A percentile compares a stretch with the other conserved stretches of the same genome.
phyloP scores from a whole-genome alignment of 1,284 basidiomycete genomes.

The Wolfiporia cocos region DNA sequence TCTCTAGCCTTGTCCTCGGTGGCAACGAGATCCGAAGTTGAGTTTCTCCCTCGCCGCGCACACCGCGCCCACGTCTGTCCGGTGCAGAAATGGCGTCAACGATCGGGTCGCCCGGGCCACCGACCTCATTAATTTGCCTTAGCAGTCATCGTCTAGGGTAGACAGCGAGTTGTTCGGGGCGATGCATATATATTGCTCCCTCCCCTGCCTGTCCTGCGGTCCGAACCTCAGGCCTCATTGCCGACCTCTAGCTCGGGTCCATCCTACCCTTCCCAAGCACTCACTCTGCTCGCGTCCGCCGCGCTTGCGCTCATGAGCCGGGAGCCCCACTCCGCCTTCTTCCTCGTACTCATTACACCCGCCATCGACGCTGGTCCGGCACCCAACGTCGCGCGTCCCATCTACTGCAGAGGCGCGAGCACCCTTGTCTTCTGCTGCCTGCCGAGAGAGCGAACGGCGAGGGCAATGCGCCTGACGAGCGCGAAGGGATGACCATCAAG shows the following conservation, averaged over 20 bases:
- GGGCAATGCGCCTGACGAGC: slow-evolving; percentile 19
- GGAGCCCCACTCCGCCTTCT: slow-evolving; percentile 55
- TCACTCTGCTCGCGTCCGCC: slow-evolving; percentile 66
- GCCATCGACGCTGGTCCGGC: slow-evolving; percentile 65
- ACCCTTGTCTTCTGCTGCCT: slow-evolving; percentile 52
- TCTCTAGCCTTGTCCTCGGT: slow-evolving; percentile 74
- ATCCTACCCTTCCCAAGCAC: slow-evolving; percentile 60
- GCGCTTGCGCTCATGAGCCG: slow-evolving; percentile 63
- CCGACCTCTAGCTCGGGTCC: slow-evolving; percentile 66
- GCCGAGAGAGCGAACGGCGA: slow-evolving; percentile 15
- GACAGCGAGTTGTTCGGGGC: slow-evolving; percentile 70
- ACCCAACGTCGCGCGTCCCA: slow-evolving; percentile 63
- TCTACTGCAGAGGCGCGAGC: slow-evolving; percentile 36
- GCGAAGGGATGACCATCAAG: slow-evolving; percentile 44
- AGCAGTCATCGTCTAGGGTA: slow-evolving; percentile 64
- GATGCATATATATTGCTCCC: slow-evolving; percentile 34
- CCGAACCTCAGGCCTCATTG: slow-evolving; percentile 66
- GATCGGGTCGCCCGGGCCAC: slow-evolving; percentile 69
- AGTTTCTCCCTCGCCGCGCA: slow-evolving; percentile 20
- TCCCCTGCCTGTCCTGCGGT: slow-evolving; percentile 49
- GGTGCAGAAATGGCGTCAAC: slow-evolving; percentile 78
- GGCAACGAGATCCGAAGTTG: slow-evolving; percentile 76
- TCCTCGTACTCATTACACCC: slow-evolving; percentile 59
- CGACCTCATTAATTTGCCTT: slow-evolving; percentile 68
- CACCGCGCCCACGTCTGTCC: slow-evolving; percentile 8